A percentile compares a stretch with the other conserved stretches of the same genome.
These are phyloP conservation scores for Diutina catenulata DNA, from an alignment of 1,139 yeast genomes.

Conservation along the genomic window DNA sequence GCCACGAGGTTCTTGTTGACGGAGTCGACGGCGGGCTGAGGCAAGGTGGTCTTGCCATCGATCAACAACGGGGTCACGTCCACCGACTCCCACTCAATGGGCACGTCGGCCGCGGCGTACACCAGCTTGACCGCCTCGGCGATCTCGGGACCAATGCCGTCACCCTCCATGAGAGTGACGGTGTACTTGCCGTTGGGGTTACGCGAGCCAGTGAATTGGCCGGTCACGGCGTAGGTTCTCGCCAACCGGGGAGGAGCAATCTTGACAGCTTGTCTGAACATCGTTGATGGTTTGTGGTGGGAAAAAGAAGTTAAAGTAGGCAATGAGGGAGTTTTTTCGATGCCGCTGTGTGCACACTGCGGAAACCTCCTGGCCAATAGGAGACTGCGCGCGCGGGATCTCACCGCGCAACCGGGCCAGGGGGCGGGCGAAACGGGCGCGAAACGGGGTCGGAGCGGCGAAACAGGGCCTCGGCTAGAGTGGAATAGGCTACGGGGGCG, in stretches of 20 bases:
- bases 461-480: too few relatives aligned
- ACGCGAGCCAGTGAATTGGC: conserved; percentile 37
- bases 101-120: conserved; percentile 86
- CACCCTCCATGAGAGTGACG: conserved; percentile 96
- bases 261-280: conserved; percentile 34
- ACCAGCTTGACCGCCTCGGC: conserved; percentile 87
- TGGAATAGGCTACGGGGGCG: too few relatives aligned
- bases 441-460: too few relatives aligned
- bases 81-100: conserved; percentile 94
- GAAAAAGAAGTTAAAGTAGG: not conserved
- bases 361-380: too few relatives aligned
- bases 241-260: conserved; percentile 28
- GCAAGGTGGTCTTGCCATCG: conserved; percentile 91
- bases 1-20: conserved; percentile 91
- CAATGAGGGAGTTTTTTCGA: not conserved
- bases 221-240: conserved; percentile 33
- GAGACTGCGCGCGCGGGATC: too few relatives aligned
- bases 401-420: too few relatives aligned
- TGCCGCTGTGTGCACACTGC: too few relatives aligned
- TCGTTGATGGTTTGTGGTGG: conserved; percentile 9
- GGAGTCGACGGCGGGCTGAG: conserved; percentile 83
- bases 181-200: conserved; percentile 62
- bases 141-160: conserved; percentile 95
- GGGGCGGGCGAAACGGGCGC: too few relatives aligned
- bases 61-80: conserved; percentile 90